Conservation (phyloP, 441 rosid species). For the Populus trichocarpa region DNA sequence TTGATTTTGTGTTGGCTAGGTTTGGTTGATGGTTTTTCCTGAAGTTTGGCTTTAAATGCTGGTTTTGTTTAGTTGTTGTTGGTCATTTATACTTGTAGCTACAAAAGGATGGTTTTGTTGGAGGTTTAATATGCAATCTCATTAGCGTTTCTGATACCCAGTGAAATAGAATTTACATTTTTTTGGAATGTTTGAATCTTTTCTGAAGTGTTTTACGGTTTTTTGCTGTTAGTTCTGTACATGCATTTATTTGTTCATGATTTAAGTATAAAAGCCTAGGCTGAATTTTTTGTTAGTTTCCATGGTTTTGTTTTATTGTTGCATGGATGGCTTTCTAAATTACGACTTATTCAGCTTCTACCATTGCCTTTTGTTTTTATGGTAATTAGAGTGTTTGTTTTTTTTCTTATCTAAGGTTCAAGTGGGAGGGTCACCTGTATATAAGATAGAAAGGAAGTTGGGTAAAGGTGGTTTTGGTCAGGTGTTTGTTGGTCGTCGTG, state of each 20-base stretch:
- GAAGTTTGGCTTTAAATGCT: background rate
- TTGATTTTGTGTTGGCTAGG: background rate
- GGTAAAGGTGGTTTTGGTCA: constrained; percentile 99
- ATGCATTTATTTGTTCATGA: background rate
- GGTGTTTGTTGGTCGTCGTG: constrained; percentile 96
- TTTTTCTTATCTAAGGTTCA: constrained; percentile 53
- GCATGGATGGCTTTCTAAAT: background rate
- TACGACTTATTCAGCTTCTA: background rate
- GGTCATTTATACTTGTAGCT: background rate
- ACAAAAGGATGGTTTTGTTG: background rate
- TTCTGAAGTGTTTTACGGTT: background rate
- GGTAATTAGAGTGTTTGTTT: background rate
- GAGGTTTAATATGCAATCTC: background rate
- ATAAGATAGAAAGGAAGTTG: constrained; percentile 84
- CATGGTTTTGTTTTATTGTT: background rate
- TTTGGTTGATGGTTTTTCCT: background rate
- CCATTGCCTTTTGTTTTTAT: background rate
- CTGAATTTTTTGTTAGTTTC: background rate
- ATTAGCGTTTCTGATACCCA: background rate
- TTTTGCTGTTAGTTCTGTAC: background rate
- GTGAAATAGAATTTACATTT: background rate
- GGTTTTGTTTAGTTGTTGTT: background rate
- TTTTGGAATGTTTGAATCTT: background rate
- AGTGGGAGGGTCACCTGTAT: constrained; percentile 93
- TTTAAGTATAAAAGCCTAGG: background rate